Evolutionary conservation across 306 rosid species (phyloP), one percentile per base, ranked within the genome.

Genomic region (Cicer cuneatum): DNA sequence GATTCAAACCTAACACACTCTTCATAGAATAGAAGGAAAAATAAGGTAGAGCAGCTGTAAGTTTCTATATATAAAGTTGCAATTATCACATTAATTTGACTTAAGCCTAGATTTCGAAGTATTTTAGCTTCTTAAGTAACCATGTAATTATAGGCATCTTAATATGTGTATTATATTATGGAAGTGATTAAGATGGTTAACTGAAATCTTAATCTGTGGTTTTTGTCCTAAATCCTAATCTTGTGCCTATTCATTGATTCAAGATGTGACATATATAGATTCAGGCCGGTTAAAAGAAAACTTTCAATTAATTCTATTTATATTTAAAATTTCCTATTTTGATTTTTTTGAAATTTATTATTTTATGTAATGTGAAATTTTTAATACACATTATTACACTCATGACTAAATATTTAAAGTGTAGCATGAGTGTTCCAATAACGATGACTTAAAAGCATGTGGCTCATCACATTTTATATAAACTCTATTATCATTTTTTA

Each of bases 1-100:
- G 51, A 38, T 47, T 65, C 53, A 69, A 68, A 74, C 87, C 83
- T 56, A 73, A 77, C 77, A 19, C 72, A 40, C 64, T 43, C 77
- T 71, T 19, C 33, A 15, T 51, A 14, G 21, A 29, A 39, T 39
- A 47, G 45, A 59, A 66, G 42, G 43, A 54, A 43, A 52, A 52
- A 52, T n/a, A 82, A 48, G 62, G 33, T 71, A 40, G 67, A 0
- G 42, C 48, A 58, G 33, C 61, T 41, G 16, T 2, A 18, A 7
- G 19, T 29, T 43, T 66, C 16, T 62, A 56, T 45, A 54, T 42
- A 49, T 64, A 5, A 1, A 48, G 41, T 33, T 19, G 18, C 63
- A 51, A 45, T 60, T 73, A 21, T 51, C 45, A 1, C 18, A n/a
- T 49, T 66, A n/a, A 13, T 60, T 82, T 73, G 83, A 78, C 66